phyloP scores from a whole-genome alignment of 2,329 filamentous ascomycete species.

The Eutypella sp. region DNA sequence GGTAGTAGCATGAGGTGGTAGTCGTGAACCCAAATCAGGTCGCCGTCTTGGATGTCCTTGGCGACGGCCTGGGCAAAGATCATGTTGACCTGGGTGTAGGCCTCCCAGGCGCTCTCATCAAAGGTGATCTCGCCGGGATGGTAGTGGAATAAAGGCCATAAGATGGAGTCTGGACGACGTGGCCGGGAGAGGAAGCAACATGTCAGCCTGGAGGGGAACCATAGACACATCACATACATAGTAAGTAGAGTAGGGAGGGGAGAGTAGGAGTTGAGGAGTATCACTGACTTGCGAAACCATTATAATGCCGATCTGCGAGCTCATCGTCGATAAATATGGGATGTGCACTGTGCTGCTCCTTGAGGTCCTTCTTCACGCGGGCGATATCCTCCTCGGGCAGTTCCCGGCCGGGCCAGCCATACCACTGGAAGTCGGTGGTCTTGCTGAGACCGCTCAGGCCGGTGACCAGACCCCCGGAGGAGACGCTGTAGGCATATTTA shows the following conservation, averaged over 20 bases:
- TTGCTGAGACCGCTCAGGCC: conserved; percentile 89
- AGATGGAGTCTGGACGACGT: conserved; percentile 75
- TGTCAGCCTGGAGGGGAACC: conserved; percentile 3
- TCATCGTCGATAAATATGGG: conserved; percentile 94
- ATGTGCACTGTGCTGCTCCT: conserved; percentile 82
- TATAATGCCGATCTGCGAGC: conserved; percentile 92
- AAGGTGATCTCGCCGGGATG: conserved; percentile 98
- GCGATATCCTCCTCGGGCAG: conserved; percentile 78
- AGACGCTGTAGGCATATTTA: conserved; percentile 92
- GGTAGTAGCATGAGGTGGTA: conserved; percentile 98
- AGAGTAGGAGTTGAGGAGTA: conserved; percentile 1
- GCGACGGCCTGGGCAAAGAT: conserved; percentile 86
- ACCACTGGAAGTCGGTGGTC: conserved; percentile 94
- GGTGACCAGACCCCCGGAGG: conserved; percentile 90
- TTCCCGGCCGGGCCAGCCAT: conserved; percentile 93
- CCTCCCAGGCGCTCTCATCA: conserved; percentile 89
- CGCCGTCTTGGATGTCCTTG: conserved; percentile 84
- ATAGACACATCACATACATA: conserved; percentile 1
- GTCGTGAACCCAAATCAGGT: conserved; percentile 97
- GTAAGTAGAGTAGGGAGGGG: too few species aligned
- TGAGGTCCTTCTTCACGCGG: conserved; percentile 69
- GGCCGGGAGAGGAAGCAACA: conserved; percentile 4
- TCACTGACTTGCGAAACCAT: conserved; percentile 85
- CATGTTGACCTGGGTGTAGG: conserved; percentile 88
- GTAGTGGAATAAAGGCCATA: conserved; percentile 98